Evolutionary conservation across 2,329 filamentous ascomycete genomes (phyloP).

Genomic region (Didymella lethalis): DNA sequence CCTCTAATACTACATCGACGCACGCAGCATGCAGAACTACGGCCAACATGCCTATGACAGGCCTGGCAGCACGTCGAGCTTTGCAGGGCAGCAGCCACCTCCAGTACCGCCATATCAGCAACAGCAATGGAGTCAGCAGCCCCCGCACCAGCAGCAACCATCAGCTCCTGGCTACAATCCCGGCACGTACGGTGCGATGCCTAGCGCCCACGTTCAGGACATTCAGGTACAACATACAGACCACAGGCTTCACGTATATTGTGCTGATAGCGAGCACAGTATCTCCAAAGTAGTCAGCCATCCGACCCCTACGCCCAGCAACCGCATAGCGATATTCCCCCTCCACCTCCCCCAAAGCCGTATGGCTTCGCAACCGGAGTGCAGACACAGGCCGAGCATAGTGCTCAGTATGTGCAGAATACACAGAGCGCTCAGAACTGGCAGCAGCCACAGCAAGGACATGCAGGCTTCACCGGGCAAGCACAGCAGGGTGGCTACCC

Average conservation of each 20-base stretch:
- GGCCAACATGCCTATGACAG: conserved; percentile 40
- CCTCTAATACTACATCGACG: conserved; percentile 28
- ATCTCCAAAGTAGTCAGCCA: conserved; percentile 16
- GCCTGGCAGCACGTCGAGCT: conserved; percentile 44
- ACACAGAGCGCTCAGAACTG: conserved; percentile 24
- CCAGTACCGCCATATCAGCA: conserved; percentile 43
- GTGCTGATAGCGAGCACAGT: conserved; percentile 8
- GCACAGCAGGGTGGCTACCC: conserved; percentile 40
- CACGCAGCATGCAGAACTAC: conserved; percentile 46
- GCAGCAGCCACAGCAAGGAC: conserved; percentile 33
- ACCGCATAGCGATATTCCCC: conserved; percentile 41
- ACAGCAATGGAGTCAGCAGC: conserved; percentile 42
- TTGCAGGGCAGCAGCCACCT: conserved; percentile 36
- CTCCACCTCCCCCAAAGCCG: conserved; percentile 50
- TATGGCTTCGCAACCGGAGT: conserved; percentile 42
- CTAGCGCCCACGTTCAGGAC: conserved; percentile 33
- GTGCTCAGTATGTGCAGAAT: conserved; percentile 16
- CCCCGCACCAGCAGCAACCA: conserved; percentile 36
- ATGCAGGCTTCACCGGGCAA: conserved; percentile 30
- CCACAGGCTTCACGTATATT: neutral
- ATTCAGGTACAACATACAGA: conserved; percentile 25
- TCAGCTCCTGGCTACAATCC: conserved; percentile 41
- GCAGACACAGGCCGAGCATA: conserved; percentile 23
- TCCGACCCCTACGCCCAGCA: conserved; percentile 34
- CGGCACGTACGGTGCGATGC: conserved; percentile 45